A percentile compares a stretch with the other conserved stretches of the same genome.
These are phyloP conservation scores for Pyracantha coccinea DNA, from an alignment of 331 rosid genomes.

Conservation along the genomic window DNA sequence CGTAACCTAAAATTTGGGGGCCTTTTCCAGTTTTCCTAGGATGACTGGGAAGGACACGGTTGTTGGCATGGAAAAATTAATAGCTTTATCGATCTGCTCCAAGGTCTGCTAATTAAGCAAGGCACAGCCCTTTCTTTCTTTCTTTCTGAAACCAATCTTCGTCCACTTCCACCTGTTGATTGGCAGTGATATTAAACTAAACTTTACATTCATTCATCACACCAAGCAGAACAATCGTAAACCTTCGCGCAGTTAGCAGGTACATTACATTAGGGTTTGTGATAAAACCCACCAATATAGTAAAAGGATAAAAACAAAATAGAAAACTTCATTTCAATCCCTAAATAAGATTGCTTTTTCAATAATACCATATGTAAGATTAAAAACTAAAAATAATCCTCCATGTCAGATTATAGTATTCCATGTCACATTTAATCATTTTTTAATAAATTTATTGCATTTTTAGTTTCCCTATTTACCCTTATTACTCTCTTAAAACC, in stretches of 20 bases:
- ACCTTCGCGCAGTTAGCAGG: background rate
- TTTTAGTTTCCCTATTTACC: too few relatives aligned
- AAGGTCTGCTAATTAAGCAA: background rate
- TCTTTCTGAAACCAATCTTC: slow-evolving; percentile 2
- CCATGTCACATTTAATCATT: too few relatives aligned
- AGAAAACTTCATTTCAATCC: too few relatives aligned
- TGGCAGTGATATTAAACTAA: background rate
- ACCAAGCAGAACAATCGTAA: background rate
- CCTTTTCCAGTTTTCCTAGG: slow-evolving; percentile 17
- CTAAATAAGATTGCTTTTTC: too few relatives aligned
- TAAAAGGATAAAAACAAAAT: too few relatives aligned
- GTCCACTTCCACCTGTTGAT: background rate
- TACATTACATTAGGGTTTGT: too few relatives aligned
- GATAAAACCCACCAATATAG: too few relatives aligned
- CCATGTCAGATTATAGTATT: too few relatives aligned
- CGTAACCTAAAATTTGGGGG: slow-evolving; percentile 31
- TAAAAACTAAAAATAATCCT: too few relatives aligned
- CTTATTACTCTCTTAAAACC: too few relatives aligned
- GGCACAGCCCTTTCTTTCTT: background rate
- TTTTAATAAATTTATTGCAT: too few relatives aligned
- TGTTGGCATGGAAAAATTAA: background rate
- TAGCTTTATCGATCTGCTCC: slow-evolving; percentile 8
- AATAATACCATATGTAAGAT: too few relatives aligned
- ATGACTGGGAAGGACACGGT: background rate
- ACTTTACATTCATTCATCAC: background rate